These are phyloP conservation scores for Vigna reflexopilosa DNA, from an alignment of 306 rosid genomes.

Conservation along the genomic window DNA sequence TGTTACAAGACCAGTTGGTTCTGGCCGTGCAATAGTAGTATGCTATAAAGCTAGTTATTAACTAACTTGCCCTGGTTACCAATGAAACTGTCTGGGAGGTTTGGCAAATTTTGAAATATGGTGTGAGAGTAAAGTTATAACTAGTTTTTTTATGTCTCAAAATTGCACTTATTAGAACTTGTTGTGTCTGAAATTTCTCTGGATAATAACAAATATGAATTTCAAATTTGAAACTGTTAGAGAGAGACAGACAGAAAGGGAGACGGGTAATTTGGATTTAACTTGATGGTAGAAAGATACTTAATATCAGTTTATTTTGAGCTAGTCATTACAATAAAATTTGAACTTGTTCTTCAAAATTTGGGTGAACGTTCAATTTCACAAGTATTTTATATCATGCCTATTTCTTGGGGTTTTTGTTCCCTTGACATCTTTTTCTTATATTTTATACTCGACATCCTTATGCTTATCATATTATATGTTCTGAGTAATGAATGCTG, in stretches of 20 bases:
- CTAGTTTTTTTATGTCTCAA: background rate
- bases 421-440: background rate
- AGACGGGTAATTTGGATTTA: background rate
- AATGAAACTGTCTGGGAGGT: background rate
- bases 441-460: background rate
- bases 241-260: background rate
- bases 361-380: background rate
- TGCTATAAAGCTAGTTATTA: constrained; percentile 7
- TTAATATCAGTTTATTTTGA: background rate
- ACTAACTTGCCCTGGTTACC: constrained; percentile 13
- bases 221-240: background rate
- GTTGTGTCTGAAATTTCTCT: background rate
- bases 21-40: background rate
- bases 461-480: background rate
- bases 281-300: background rate
- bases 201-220: no score
- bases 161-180: background rate
- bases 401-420: background rate
- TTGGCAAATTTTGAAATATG: constrained; percentile 3
- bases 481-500: background rate
- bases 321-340: background rate
- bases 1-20: background rate
- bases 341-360: background rate
- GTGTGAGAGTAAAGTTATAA: background rate
- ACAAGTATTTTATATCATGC: background rate